These are phyloP conservation scores for Coprinellus aureogranulatus DNA, from an alignment of 768 basidiomycete species.

Conservation along the genomic window DNA sequence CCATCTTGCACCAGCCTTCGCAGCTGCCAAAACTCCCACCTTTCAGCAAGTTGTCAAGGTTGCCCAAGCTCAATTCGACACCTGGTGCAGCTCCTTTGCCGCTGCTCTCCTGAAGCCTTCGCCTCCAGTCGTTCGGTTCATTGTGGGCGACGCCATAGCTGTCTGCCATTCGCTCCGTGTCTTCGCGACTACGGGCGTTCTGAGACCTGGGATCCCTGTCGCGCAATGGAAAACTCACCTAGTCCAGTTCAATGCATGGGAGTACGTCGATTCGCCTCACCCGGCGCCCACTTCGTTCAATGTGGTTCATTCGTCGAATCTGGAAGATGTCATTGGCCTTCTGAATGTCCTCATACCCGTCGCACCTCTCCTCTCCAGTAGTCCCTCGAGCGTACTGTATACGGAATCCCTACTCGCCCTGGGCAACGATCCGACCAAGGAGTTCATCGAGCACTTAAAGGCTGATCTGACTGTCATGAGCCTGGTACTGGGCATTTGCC, in stretches of 20 bases:
- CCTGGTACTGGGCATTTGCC: constrained; percentile 33
- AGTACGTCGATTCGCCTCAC: neutral
- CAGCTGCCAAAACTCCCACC: neutral
- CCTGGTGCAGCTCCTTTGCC: constrained; percentile 7
- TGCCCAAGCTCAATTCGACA: constrained; percentile 15
- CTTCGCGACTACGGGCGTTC: constrained; percentile 11
- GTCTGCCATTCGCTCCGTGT: constrained; percentile 36
- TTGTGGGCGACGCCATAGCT: constrained; percentile 38
- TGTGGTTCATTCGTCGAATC: constrained; percentile 51
- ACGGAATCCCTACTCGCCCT: constrained; percentile 41
- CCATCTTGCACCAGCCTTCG: constrained; percentile 35
- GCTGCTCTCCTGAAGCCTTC: constrained; percentile 8
- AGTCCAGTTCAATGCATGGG: neutral
- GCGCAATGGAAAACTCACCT: constrained; percentile 9
- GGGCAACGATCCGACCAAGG: constrained; percentile 26
- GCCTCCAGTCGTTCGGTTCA: constrained; percentile 34
- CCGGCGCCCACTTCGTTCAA: constrained; percentile 28
- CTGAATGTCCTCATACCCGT: constrained; percentile 41
- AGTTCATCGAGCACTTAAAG: constrained; percentile 28
- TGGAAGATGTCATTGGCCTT: constrained; percentile 45
- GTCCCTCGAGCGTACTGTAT: constrained; percentile 34
- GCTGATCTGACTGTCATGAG: constrained; percentile 32
- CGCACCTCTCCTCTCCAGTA: constrained; percentile 34
- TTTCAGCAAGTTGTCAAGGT: neutral
- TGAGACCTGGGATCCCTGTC: constrained; percentile 19